phyloP scores from a whole-genome alignment of 441 rosid species.

The Manihot esculenta region DNA sequence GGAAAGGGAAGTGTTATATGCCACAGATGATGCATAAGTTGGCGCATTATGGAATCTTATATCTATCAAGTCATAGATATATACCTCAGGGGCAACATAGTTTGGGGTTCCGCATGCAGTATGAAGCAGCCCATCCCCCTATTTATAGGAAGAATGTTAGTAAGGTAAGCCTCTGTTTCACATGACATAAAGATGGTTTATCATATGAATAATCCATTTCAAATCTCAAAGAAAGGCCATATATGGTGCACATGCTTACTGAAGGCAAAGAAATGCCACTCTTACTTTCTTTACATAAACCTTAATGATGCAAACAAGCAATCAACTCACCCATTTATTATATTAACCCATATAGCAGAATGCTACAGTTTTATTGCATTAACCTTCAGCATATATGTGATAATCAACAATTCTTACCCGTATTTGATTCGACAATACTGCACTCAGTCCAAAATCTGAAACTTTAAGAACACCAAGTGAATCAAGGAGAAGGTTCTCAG shows the following conservation, averaged over 20 bases:
- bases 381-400: not conserved
- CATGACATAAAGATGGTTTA: too few species aligned
- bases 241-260: not conserved
- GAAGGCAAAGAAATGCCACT: not conserved
- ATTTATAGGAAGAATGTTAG: constrained; percentile 14
- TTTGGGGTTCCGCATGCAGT: constrained; percentile 91
- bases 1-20: constrained; percentile 19
- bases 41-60: constrained; percentile 9
- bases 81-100: constrained; percentile 91
- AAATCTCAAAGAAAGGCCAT: not conserved
- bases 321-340: not conserved
- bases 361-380: not conserved
- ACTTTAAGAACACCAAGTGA: constrained; percentile 54
- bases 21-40: not conserved
- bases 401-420: constrained; percentile 37
- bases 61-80: constrained; percentile 1
- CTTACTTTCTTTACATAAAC: not conserved
- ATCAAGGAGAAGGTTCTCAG: constrained; percentile 74
- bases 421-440: constrained; percentile 52
- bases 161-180: not conserved
- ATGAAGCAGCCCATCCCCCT: constrained; percentile 92
- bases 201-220: too few species aligned
- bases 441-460: constrained; percentile 77
- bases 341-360: not conserved
- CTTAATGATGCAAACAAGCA: not conserved